Percentiles rank a stretch among this genome's conserved stretches.
Evolutionary conservation across 305 asterid genomes (phyloP).

Genomic region (Nicotiana rustica): DNA sequence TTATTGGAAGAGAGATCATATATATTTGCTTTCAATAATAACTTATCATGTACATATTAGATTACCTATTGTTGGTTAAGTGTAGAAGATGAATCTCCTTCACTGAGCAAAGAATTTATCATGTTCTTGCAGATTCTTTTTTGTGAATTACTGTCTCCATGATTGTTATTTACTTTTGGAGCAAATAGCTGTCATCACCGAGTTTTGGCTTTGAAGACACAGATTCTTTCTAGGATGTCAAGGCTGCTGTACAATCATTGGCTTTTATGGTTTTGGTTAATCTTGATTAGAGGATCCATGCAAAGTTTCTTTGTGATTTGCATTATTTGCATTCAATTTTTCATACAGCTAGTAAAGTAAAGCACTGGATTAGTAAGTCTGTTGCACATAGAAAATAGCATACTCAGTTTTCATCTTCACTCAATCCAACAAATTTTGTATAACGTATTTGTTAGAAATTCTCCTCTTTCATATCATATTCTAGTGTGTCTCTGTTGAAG

Average conservation of each 20-base stretch:
- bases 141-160: neutral
- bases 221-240: neutral
- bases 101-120: neutral
- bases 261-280: neutral
- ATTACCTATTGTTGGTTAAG: constrained; percentile 13
- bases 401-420: neutral
- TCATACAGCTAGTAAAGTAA: neutral
- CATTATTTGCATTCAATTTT: constrained; percentile 25
- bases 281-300: constrained; percentile 13
- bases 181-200: neutral
- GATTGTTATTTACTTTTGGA: neutral
- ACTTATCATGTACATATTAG: constrained; percentile 4
- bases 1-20: constrained; percentile 14
- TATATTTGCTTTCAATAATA: neutral
- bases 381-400: constrained; percentile 13
- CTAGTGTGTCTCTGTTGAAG: neutral
- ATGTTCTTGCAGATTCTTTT: constrained; percentile 26
- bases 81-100: constrained; percentile 24
- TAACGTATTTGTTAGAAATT: neutral
- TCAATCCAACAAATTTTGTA: constrained; percentile 11
- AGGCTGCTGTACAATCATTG: constrained; percentile 15
- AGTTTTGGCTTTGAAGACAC: constrained; percentile 16
- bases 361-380: constrained; percentile 16
- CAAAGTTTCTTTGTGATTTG: neutral
- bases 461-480: neutral